A percentile compares a stretch with the other conserved stretches of the same genome.
Evolutionary conservation across 345 rosid genomes (phyloP).

Genomic region (Populus tremula): DNA sequence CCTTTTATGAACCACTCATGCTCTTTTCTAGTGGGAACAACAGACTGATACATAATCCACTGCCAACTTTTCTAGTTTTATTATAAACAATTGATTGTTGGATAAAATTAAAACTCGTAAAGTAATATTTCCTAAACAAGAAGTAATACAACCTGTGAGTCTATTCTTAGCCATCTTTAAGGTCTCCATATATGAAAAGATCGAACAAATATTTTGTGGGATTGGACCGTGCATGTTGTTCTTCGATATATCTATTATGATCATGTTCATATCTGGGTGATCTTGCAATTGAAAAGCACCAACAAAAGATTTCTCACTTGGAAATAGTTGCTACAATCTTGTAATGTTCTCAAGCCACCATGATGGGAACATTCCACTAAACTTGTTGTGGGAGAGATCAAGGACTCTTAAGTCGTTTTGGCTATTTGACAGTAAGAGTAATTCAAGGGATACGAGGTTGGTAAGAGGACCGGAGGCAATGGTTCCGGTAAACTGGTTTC

Average conservation of each 20-base stretch:
- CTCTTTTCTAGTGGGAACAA: not conserved
- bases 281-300: slow-evolving; percentile 3
- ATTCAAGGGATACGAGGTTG: not conserved
- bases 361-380: slow-evolving; percentile 10
- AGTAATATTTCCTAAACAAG: slow-evolving; percentile 8
- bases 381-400: not conserved
- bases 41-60: not conserved
- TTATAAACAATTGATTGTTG: not conserved
- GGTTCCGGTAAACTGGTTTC: slow-evolving; percentile 14
- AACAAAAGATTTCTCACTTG: not conserved
- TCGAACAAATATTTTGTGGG: slow-evolving; percentile 4
- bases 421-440: not conserved
- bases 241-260: not conserved
- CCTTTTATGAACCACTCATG: slow-evolving; percentile 14
- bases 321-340: not conserved
- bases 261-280: not conserved
- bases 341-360: slow-evolving; percentile 34
- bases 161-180: slow-evolving; percentile 12
- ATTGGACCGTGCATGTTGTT: slow-evolving; percentile 10
- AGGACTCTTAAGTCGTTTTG: slow-evolving; percentile 9
- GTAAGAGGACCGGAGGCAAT: not conserved
- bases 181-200: not conserved
- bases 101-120: slow-evolving; percentile 4
- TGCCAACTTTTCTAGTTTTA: too few relatives aligned
- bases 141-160: slow-evolving; percentile 20